phyloP scores from a whole-genome alignment of 805 yeast species.

The Lachancea dasiensis region DNA sequence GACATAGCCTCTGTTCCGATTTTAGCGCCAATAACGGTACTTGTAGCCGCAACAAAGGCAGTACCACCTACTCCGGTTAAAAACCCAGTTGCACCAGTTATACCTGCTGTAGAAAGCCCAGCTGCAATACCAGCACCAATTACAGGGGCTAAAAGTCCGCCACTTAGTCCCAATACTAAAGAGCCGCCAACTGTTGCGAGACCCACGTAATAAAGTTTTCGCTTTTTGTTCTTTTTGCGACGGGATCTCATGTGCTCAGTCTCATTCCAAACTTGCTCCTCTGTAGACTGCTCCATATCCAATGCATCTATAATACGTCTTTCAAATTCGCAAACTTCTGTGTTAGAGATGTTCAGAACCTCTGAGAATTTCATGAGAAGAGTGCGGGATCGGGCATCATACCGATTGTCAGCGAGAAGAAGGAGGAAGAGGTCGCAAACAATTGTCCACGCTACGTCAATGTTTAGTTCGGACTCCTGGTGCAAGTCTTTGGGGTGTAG shows the following conservation, averaged over 20 bases:
- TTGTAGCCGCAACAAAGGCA: conserved; percentile 85
- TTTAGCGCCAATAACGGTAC: conserved; percentile 84
- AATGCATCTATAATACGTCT: conserved; percentile 83
- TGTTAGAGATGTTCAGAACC: conserved; percentile 47
- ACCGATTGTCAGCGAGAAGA: conserved; percentile 73
- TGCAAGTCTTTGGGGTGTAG: conserved; percentile 32
- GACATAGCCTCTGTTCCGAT: conserved; percentile 85
- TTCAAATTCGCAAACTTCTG: conserved; percentile 85
- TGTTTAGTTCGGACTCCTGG: conserved; percentile 39
- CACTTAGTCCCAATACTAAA: conserved; percentile 86
- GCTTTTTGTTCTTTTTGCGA: conserved; percentile 56
- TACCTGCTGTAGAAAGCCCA: conserved; percentile 90
- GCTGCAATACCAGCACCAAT: conserved; percentile 99
- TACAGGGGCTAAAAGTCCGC: conserved; percentile 93
- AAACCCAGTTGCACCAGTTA: conserved; percentile 87
- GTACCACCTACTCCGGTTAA: conserved; percentile 97
- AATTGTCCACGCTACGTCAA: conserved; percentile 89
- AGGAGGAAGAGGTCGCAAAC: conserved; percentile 84
- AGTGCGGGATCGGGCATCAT: conserved; percentile 84
- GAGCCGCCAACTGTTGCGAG: conserved; percentile 96
- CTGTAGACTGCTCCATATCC: conserved; percentile 79
- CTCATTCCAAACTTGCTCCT: conserved; percentile 68
- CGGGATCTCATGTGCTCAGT: conserved; percentile 61
- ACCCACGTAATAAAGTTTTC: conserved; percentile 80
- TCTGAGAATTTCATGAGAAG: conserved; percentile 65